Conservation (phyloP, 225 moss, liverwort and hornwort genomes). For the Antitrichia curtipendula region DNA sequence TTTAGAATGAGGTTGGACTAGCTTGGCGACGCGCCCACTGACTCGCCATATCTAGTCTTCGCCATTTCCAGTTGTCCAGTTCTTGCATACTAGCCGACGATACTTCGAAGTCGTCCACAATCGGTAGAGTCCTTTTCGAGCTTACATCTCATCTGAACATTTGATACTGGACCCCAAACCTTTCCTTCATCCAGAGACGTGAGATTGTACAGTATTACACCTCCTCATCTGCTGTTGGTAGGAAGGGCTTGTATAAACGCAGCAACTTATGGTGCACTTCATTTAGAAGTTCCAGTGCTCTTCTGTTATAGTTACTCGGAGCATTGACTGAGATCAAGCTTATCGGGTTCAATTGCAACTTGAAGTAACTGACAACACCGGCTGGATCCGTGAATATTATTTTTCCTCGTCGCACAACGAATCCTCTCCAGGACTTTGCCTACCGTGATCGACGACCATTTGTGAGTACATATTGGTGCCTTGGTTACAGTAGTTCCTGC, state of each 20-base stretch:
- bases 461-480: background rate
- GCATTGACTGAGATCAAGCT: background rate
- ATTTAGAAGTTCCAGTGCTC: background rate
- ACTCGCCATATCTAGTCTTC: background rate
- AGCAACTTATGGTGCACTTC: background rate
- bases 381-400: background rate
- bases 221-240: background rate
- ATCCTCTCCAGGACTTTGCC: background rate
- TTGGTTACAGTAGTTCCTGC: background rate
- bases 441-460: background rate
- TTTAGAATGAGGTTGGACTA: background rate
- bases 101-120: background rate
- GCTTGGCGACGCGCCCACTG: background rate
- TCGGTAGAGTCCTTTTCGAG: background rate
- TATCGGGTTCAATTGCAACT: background rate
- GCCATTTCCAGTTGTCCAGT: background rate
- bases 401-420: background rate
- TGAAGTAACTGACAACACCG: background rate
- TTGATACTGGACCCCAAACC: background rate
- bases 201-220: background rate
- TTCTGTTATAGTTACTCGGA: background rate
- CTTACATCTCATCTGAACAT: background rate
- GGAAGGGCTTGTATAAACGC: background rate
- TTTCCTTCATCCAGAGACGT: background rate
- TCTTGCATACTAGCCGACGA: background rate